Base-by-base conservation (phyloP, 176 grass and related monocot genomes). In the Otatea glauca region DNA sequence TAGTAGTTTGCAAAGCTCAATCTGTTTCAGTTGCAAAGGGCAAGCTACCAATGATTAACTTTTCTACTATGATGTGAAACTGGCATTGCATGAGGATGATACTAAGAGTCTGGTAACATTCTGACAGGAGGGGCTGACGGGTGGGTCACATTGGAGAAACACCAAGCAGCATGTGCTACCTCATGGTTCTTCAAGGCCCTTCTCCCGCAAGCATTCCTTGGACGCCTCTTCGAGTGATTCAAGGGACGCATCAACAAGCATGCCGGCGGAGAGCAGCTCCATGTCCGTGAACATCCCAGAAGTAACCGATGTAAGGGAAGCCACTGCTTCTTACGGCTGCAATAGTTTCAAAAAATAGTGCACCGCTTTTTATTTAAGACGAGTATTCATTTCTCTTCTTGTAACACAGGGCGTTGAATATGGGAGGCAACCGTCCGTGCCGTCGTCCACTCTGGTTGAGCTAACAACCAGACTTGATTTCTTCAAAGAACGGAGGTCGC, bases 361-460 rank as follows among this genome's bases (percentile, higher is more conserved):
- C 37, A 68, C 35, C 20, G 20, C 21, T 54, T 51, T 18, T 76
- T 8, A 29, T 55, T 77, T 38, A 72, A 68, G 21, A 64, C 9
- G 17, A 32, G 35, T 7, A 59, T 51, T 87, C 0, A 23, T 42
- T 44, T 48, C 39, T 39, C 48, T 68, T 34, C 11, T 25, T 81
- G 27, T 86, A 72, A 74, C 2, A 11, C 83, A 93, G 91, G 85
- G 68, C 55, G 45, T 68, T 4, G 95, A 94, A 53, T 86, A 93
- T 34, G 78, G 87, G 23, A 86, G 89, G 65, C 90, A 88, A 59
- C 84, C 49, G 2, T 66, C 92, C 4, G 86, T 94, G 88, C 84
- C 97, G 45, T 99, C 97, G 14, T 96, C 97, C 60, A 96, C 93
- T n/a, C 76, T 99, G 68, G 93, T 96, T 55, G 97, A 99, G 65